Evolutionary conservation across 2,329 filamentous ascomycete genomes (phyloP).

Genomic region (Xylariaceae sp.): DNA sequence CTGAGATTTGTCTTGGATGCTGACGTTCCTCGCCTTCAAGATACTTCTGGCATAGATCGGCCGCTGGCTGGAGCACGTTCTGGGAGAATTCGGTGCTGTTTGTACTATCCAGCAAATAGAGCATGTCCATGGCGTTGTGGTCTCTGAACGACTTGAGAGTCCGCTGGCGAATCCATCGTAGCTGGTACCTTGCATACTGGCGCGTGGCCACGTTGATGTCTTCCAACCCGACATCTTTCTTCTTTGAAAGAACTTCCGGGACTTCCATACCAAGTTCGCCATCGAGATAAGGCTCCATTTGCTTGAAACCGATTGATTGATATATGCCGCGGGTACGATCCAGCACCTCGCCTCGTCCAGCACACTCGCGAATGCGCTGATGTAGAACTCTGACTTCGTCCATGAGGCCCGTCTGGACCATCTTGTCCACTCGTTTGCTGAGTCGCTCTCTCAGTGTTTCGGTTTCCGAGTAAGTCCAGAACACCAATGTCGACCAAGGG

Average conservation of each 20-base stretch:
- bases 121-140: conserved; percentile 46
- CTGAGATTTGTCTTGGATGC: conserved; percentile 43
- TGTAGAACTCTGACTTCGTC: conserved; percentile 46
- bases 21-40: conserved; percentile 53
- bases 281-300: conserved; percentile 69
- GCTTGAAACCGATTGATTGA: conserved; percentile 95
- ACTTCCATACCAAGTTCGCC: conserved; percentile 36
- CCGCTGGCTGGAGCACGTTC: conserved; percentile 61
- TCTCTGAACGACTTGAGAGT: conserved; percentile 63
- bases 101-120: conserved; percentile 80
- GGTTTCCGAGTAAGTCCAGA: conserved; percentile 80
- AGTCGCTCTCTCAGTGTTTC: conserved; percentile 65
- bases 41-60: conserved; percentile 57
- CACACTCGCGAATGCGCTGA: conserved; percentile 33
- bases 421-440: conserved; percentile 73
- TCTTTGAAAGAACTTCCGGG: conserved; percentile 42
- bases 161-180: conserved; percentile 82
- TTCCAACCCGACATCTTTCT: conserved; percentile 60
- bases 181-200: conserved; percentile 80
- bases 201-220: conserved; percentile 76
- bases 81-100: conserved; percentile 56
- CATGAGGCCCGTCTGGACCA: conserved; percentile 58
- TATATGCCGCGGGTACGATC: conserved; percentile 83
- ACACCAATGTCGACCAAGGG: conserved; percentile 59
- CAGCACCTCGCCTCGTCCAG: conserved; percentile 46